Evolutionary conservation across 352 stramenopile species (phyloP), one percentile per base, ranked within the genome.

Genomic region (Peronosclerospora sorghi): DNA sequence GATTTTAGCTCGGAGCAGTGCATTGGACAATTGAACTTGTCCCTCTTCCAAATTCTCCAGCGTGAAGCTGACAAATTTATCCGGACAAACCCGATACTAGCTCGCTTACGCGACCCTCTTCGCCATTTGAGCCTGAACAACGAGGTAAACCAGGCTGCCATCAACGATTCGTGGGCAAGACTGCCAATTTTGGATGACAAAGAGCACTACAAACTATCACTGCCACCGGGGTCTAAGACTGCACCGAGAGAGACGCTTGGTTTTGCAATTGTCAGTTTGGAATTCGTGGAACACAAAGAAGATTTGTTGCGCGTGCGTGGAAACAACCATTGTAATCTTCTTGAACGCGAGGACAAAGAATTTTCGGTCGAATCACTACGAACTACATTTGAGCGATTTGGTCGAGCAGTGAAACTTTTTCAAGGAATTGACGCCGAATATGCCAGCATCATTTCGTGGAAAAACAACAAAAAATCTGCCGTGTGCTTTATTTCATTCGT

Each of bases 11-110:
- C 75, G 0, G 75, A 93, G 37, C 56, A 69, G 28, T 75, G 59
- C 37, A 81, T 90, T 26, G 75, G 68, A 14, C 73, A 85, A 32
- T 44, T 89, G 39, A 59, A 48, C 5, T 64, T 84, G n/a, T 70
- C 72, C 12, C 61, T 93, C 3, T 93, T 89, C 37, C 65, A 93
- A 51, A 52, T 93, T 35, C 64, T 86, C 5, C 80, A 93, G 41
- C 71, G 59, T 9, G 62, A 86, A 44, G 71, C 77, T 1, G 80
- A 93, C 20, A 54, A 50, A 0, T 83, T 87, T 13, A 59, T 89
- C 29, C 60, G 56, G 9, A 66, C 63, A 1, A 67, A 82, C 39
- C 40, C 57, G n/a, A 21, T 71, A 30, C 47, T 85, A 40, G 51
- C 54, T 39, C 74, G 66, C 17, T 39, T 86, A 9, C 59, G 62